Evolutionary conservation across 2,329 filamentous ascomycete genomes (phyloP).

Genomic region (Pseudogymnoascus sp.): DNA sequence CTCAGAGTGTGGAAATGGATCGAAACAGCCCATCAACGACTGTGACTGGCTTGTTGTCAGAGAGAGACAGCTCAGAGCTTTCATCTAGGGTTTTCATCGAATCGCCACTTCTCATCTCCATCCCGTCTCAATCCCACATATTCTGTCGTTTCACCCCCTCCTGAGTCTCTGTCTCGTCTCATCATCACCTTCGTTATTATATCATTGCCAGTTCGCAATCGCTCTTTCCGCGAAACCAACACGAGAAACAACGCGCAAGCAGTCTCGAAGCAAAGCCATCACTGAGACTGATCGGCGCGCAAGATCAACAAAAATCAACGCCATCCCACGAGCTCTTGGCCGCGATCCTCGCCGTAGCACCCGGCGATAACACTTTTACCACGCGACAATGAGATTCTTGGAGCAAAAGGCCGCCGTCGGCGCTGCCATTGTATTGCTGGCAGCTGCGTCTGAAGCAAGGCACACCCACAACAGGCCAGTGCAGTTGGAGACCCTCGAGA

Average conservation of each 20-base stretch:
- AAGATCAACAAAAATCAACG: neutral
- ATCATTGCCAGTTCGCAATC: neutral
- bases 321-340: neutral
- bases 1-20: slow-evolving; percentile 1
- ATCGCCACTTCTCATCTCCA: neutral
- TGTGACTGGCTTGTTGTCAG: neutral
- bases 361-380: neutral
- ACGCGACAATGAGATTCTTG: slow-evolving; percentile 45
- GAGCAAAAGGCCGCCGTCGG: slow-evolving; percentile 43
- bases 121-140: neutral
- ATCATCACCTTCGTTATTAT: neutral
- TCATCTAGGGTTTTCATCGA: neutral
- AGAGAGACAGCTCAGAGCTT: slow-evolving; percentile 2
- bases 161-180: neutral
- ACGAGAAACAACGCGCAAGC: neutral
- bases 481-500: slow-evolving; percentile 23
- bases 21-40: neutral
- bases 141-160: neutral
- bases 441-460: slow-evolving; percentile 25
- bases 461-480: slow-evolving; percentile 17
- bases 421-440: slow-evolving; percentile 42
- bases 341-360: neutral
- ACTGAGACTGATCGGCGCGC: neutral
- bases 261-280: neutral
- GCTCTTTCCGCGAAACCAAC: neutral